Base-by-base conservation (phyloP, 306 rosid genomes). In the Prunus persica region DNA sequence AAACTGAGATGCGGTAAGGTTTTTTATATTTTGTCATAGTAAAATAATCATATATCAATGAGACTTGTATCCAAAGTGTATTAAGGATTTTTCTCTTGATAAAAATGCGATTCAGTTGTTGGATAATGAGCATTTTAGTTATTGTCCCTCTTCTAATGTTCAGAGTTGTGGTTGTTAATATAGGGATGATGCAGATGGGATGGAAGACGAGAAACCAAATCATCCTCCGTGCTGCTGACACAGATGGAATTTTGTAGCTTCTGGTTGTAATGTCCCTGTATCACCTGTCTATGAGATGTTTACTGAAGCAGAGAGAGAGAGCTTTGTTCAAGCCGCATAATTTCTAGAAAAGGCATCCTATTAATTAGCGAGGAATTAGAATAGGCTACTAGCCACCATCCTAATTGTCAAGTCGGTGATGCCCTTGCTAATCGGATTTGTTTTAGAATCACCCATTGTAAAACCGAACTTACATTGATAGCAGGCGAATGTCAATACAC, bases 151-250 rank as follows among this genome's bases (percentile, higher is more conserved):
- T 32, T 80, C 56, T 64, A 49, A 79, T 13, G 41, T 63, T 47
- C 64, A 47, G 77, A 46, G 72, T 70, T 74, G 63, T 41, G 64
- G 41, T 66, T 71, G 43, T 67, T 67, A 19, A 22, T 71, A 49
- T 88, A 88, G 89, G 85, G 89, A 85, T 71, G 84, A 57, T 41
- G 78, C 57, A 11, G 84, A 87, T 67, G 90, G 86, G 55, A 86
- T 91, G 93, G 90, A 88, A 50, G 91, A 88, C 75, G 93, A 87
- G 54, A 84, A 86, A 73, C 67, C 74, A 16, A 75, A 55, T 83
- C 86, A 69, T 46, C 81, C 83, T 14, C 67, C 77, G 1, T 84
- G 80, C 12, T 84, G 81, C 24, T 84, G 85, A 57, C 60, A 60
- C 65, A 47, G 55, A 71, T 64, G 65, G 67, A 81, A 69, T 25